A percentile compares a stretch with the other conserved stretches of the same genome.
phyloP scores from a whole-genome alignment of 352 stramenopile species.

The Globisporangium mamillatum region DNA sequence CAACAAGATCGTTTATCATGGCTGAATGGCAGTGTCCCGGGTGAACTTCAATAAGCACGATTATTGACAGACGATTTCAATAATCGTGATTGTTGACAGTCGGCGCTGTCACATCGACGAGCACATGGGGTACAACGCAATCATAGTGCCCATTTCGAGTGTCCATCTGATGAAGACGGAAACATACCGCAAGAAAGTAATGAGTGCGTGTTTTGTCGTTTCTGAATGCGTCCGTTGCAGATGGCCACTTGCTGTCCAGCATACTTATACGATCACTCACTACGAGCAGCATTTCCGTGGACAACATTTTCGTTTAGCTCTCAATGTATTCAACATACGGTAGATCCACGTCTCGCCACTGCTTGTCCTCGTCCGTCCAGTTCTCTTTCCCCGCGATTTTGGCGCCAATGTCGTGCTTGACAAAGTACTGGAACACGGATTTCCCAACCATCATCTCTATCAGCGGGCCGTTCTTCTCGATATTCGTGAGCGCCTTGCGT shows the following conservation, averaged over 20 bases:
- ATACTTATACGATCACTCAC: neutral
- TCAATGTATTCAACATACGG: slow-evolving; percentile 76
- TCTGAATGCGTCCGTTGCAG: neutral
- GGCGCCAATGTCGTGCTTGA: slow-evolving; percentile 47
- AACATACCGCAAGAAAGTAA: neutral
- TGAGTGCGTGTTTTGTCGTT: neutral
- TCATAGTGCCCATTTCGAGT: neutral
- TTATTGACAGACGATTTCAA: neutral
- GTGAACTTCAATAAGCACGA: neutral
- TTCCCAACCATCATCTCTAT: slow-evolving; percentile 77
- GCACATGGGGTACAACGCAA: neutral
- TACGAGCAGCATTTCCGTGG: neutral
- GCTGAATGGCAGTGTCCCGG: neutral
- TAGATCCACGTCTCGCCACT: slow-evolving; percentile 57
- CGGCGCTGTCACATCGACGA: neutral
- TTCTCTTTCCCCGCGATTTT: slow-evolving; percentile 56
- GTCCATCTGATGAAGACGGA: neutral
- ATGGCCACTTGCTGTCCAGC: neutral
- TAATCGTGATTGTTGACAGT: neutral
- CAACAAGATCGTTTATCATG: no score
- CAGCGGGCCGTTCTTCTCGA: slow-evolving; percentile 24
- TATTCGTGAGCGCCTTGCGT: slow-evolving; percentile 43
- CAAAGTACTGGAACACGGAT: slow-evolving; percentile 57
- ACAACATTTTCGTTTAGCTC: slow-evolving; percentile 22
- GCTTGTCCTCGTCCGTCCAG: slow-evolving; percentile 67